These are phyloP conservation scores for Aphanomyces cochlioides DNA, from an alignment of 352 stramenopile species.

Conservation along the genomic window DNA sequence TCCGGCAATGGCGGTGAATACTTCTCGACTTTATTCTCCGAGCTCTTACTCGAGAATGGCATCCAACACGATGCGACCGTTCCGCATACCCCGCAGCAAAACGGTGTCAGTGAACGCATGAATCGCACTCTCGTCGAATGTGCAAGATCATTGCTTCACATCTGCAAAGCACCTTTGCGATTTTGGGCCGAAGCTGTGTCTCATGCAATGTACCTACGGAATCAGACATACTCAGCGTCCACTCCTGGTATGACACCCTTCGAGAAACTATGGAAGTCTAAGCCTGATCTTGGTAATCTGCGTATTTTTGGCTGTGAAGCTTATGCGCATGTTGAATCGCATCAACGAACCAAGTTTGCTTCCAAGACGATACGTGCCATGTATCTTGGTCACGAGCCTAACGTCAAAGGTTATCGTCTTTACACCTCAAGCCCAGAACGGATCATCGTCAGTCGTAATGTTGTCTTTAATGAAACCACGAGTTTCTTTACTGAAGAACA, in stretches of 20 bases:
- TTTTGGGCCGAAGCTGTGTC: too few species aligned
- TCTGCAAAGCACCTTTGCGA: too few species aligned
- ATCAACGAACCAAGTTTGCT: neutral
- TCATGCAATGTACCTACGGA: too few species aligned
- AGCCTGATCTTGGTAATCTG: neutral
- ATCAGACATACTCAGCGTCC: too few species aligned
- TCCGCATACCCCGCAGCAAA: too few species aligned
- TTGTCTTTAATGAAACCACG: neutral
- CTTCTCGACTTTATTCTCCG: too few species aligned
- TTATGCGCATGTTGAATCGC: neutral
- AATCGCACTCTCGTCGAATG: too few species aligned
- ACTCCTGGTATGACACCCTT: neutral
- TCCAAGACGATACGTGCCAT: slow-evolving; percentile 2
- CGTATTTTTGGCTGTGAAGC: slow-evolving; percentile 9
- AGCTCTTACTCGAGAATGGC: too few species aligned
- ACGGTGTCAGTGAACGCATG: too few species aligned
- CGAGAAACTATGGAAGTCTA: neutral
- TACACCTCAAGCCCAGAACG: neutral
- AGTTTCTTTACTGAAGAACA: slow-evolving; percentile 4
- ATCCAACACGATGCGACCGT: too few species aligned
- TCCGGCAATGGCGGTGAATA: neutral
- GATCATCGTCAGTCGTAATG: slow-evolving; percentile 1
- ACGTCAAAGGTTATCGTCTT: neutral
- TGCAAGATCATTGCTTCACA: too few species aligned
- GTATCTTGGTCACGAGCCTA: neutral